These are phyloP conservation scores for Avena insularis DNA, from an alignment of 176 grass and related monocot genomes.

Conservation along the genomic window DNA sequence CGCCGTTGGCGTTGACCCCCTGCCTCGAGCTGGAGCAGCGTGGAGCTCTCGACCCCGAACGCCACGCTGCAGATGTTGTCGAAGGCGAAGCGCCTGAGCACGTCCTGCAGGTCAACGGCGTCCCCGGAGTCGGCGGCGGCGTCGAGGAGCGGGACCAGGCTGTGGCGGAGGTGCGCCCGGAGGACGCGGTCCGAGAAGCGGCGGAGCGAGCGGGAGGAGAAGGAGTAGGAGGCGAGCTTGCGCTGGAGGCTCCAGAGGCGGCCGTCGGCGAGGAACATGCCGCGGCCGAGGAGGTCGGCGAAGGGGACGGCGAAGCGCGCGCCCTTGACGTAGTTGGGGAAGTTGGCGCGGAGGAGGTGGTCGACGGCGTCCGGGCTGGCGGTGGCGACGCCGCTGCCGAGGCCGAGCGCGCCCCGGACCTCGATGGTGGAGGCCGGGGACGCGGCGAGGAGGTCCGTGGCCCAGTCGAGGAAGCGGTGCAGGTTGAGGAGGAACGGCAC, in stretches of 20 bases:
- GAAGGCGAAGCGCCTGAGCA: slow-evolving; percentile 61
- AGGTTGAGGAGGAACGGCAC: slow-evolving; percentile 62
- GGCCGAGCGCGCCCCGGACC: slow-evolving; percentile 47
- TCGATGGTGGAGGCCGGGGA: slow-evolving; percentile 66
- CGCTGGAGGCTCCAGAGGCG: slow-evolving; percentile 67
- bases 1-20: not conserved
- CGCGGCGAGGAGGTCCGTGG: slow-evolving; percentile 52
- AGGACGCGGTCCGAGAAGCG: slow-evolving; percentile 52
- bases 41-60: slow-evolving; percentile 58
- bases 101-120: slow-evolving; percentile 59
- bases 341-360: slow-evolving; percentile 58
- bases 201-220: slow-evolving; percentile 57
- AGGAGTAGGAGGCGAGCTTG: slow-evolving; percentile 66
- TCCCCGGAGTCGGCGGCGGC: slow-evolving; percentile 36
- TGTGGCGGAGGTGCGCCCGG: slow-evolving; percentile 29
- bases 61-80: slow-evolving; percentile 65
- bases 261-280: slow-evolving; percentile 60
- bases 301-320: slow-evolving; percentile 46
- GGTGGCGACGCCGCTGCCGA: slow-evolving; percentile 66
- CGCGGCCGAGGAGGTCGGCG: slow-evolving; percentile 62
- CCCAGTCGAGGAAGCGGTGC: slow-evolving; percentile 85
- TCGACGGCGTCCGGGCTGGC: slow-evolving; percentile 57
- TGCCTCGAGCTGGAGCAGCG: slow-evolving; percentile 1
- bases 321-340: slow-evolving; percentile 77
- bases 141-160: slow-evolving; percentile 57